Evolutionary conservation across 2,329 filamentous ascomycete species (phyloP).

Genomic region (Drechslera avenae): DNA sequence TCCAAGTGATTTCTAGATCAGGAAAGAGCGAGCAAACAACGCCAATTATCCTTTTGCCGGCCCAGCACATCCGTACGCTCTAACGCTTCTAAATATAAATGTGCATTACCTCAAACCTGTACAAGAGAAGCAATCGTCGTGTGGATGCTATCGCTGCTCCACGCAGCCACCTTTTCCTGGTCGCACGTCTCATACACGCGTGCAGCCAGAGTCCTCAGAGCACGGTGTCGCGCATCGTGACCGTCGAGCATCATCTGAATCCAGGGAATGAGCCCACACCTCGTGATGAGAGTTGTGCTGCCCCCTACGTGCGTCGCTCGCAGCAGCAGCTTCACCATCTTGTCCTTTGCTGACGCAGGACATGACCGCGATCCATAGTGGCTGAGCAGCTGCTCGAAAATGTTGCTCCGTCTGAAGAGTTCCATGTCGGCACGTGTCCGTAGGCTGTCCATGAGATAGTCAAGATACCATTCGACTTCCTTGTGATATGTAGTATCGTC

Average conservation of each 20-base stretch:
- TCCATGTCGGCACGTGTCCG: constrained; percentile 64
- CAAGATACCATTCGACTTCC: constrained; percentile 76
- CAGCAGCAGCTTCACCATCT: constrained; percentile 67
- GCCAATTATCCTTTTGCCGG: constrained; percentile 14
- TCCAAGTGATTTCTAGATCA: constrained; percentile 1
- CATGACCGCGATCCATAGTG: constrained; percentile 71
- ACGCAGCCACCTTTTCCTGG: constrained; percentile 65
- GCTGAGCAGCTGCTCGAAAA: constrained; percentile 77
- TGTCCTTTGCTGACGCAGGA: constrained; percentile 62
- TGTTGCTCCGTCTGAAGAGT: constrained; percentile 63
- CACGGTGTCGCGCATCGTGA: constrained; percentile 55
- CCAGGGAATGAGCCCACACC: constrained; percentile 77
- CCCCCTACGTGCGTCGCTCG: constrained; percentile 72
- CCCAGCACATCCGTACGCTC: constrained; percentile 5
- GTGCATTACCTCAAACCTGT: constrained; percentile 10
- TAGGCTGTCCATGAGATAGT: constrained; percentile 72
- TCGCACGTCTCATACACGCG: constrained; percentile 70
- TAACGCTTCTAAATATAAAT: neutral
- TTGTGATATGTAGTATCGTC: constrained; percentile 72
- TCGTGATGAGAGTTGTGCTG: constrained; percentile 78
- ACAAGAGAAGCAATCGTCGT: constrained; percentile 15
- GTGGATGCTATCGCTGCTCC: constrained; percentile 60
- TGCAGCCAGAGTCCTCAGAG: constrained; percentile 61
- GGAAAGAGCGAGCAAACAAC: constrained; percentile 10
- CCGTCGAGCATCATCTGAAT: constrained; percentile 64